Evolutionary conservation across 352 stramenopile genomes (phyloP).

Genomic region (Sclerospora graminicola): DNA sequence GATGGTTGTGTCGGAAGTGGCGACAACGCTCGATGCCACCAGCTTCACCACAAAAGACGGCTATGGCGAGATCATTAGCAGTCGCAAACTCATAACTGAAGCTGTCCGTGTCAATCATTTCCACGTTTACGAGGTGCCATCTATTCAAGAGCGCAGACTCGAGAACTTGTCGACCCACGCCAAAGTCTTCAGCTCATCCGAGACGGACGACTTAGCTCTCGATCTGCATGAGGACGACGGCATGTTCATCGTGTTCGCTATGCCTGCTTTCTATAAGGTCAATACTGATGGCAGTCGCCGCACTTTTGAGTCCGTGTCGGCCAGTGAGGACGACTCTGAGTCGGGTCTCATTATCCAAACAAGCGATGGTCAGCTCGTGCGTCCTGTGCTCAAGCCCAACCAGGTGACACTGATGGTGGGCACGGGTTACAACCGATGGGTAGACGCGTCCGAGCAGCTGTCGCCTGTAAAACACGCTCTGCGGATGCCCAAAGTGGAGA

Average conservation of each 20-base stretch:
- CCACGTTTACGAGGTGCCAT: conserved; percentile 39
- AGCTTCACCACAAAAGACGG: conserved; percentile 33
- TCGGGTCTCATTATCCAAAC: conserved; percentile 47
- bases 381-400: conserved; percentile 38
- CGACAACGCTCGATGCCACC: conserved; percentile 31
- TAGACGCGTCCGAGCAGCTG: conserved; percentile 30
- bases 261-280: conserved; percentile 43
- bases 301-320: conserved; percentile 18
- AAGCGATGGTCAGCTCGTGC: conserved; percentile 28
- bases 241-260: conserved; percentile 47
- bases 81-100: conserved; percentile 40
- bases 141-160: conserved; percentile 12
- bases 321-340: conserved; percentile 20
- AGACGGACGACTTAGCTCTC: conserved; percentile 36
- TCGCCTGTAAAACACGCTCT: conserved; percentile 48
- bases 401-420: conserved; percentile 52
- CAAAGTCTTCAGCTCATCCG: too few species aligned
- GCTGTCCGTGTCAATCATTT: conserved; percentile 54
- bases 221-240: conserved; percentile 49
- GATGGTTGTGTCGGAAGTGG: conserved; percentile 32
- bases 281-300: conserved; percentile 15
- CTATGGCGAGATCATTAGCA: conserved; percentile 22
- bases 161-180: not conserved
- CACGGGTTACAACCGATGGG: conserved; percentile 46
- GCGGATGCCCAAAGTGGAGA: conserved; percentile 28